Evolutionary conservation across 2,329 filamentous ascomycete genomes (phyloP).

Genomic region (Microdochium nivale): DNA sequence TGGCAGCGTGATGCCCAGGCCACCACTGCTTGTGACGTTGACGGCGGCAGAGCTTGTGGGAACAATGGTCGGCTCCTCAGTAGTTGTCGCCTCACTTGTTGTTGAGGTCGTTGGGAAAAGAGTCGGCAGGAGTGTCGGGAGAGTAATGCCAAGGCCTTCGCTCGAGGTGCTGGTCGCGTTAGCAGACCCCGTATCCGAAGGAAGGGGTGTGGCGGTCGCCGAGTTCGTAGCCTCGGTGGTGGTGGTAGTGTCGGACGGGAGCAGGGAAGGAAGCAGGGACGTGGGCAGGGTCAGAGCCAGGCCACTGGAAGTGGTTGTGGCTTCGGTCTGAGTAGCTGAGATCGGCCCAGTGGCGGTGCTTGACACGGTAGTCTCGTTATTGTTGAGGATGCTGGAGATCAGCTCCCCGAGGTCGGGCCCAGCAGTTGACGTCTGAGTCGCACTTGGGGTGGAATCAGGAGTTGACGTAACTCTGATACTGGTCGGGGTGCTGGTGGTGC

Average conservation of each 20-base stretch:
- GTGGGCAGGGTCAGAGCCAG: background rate
- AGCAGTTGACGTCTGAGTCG: background rate
- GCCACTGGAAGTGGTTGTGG: constrained; percentile 6
- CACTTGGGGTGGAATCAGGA: constrained; percentile 5
- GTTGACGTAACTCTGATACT: background rate
- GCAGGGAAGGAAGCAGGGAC: too few species aligned
- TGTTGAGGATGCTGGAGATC: background rate
- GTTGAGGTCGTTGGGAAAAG: too few species aligned
- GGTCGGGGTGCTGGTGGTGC: background rate
- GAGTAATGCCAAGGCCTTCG: too few species aligned
- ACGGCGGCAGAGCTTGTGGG: too few species aligned
- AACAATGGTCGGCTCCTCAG: too few species aligned
- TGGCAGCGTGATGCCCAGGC: background rate
- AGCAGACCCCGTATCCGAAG: background rate
- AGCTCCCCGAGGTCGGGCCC: background rate
- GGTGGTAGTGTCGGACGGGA: background rate
- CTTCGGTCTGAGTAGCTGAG: constrained; percentile 5
- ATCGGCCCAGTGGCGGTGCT: constrained; percentile 5
- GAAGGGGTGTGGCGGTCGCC: background rate
- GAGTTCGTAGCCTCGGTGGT: background rate
- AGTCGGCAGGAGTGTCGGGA: too few species aligned
- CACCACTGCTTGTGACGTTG: constrained; percentile 1
- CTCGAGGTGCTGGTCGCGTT: constrained; percentile 1
- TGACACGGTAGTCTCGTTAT: constrained; percentile 1
- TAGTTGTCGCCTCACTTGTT: too few species aligned